Conservation (phyloP, 805 yeast species). For the Sungouiella thailandica region DNA sequence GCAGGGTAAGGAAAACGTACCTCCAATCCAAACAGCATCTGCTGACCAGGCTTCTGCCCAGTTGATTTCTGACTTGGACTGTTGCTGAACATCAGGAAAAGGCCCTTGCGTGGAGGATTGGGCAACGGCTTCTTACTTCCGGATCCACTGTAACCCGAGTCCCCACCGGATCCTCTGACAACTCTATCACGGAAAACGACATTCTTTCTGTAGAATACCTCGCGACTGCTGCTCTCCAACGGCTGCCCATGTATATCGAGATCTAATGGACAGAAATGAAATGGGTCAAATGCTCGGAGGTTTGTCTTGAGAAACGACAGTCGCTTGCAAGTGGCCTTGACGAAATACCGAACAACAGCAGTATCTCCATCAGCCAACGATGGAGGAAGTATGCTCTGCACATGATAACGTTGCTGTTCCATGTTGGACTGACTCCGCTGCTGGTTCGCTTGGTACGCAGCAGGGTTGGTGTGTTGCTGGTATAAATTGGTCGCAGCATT, state of each 20-base stretch:
- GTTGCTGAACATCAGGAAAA: constrained; percentile 7
- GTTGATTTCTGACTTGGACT: neutral
- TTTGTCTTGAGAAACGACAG: constrained; percentile 46
- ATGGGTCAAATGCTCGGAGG: constrained; percentile 43
- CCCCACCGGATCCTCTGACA: constrained; percentile 37
- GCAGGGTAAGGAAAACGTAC: constrained; percentile 45
- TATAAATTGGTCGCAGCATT: constrained; percentile 14
- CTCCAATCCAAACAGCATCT: constrained; percentile 40
- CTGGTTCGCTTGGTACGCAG: neutral
- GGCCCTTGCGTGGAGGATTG: constrained; percentile 12
- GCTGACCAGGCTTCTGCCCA: neutral
- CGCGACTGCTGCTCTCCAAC: constrained; percentile 11
- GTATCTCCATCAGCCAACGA: constrained; percentile 16
- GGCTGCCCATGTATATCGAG: constrained; percentile 21
- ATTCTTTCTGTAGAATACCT: constrained; percentile 43
- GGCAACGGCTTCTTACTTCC: constrained; percentile 8
- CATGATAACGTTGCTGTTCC: constrained; percentile 4
- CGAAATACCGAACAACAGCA: constrained; percentile 46
- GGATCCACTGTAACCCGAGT: too few species aligned
- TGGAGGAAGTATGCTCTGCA: constrained; percentile 12
- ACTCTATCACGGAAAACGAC: constrained; percentile 33
- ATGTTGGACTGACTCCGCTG: neutral
- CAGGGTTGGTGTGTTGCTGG: constrained; percentile 2
- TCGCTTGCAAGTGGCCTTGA: constrained; percentile 57
- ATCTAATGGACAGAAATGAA: constrained; percentile 50